Base-by-base conservation (phyloP, 148 eudicot species). In the Silene conica region DNA sequence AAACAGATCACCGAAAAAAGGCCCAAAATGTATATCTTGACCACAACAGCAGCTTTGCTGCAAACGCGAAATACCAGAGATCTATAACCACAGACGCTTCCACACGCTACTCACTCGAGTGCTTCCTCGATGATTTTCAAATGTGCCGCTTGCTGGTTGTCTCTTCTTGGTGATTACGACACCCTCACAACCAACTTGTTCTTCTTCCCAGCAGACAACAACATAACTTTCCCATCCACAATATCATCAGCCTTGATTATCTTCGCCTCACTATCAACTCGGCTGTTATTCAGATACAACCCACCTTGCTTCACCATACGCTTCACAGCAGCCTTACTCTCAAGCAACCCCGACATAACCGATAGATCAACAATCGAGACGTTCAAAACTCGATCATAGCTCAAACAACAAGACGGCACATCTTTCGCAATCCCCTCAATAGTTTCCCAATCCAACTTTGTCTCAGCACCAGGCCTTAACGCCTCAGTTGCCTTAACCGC, bases 171-270 rank as follows among this genome's bases (percentile, higher is more conserved):
- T 16, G 56, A 74, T 86, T 80, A 92, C 67, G 89, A 85, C 56
- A 90, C 77, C 70, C 97, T 86, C 34, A 92, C 96, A 82, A 92
- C 90, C 87, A 92, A 88, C 79, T 90, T 92, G 75, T 92, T 92
- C 83, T 92, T 92, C 90, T 90, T 92, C 69, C 97, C 97, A 2
- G 97, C 96, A 52, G 98, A 93, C 70, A 93, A 78, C 76, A 93
- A 62, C 12, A 93, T 83, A 72, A 93, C 85, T 60, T 88, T 93
- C 19, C 93, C 95, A 70, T 91, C 97, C 25, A 91, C 86, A 72
- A 93, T 91, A 74, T 93, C 98, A 5, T 80, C 83, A 23, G 67
- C 83, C 77, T 83, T 93, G 65, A 93, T 81, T 73, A 48, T 91
- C 84, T 81, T 91, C 14, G 82, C 87, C 46, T 93, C 98, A 45